Conservation (phyloP, 2,329 filamentous ascomycete species). For the Claviceps fusiformis region DNA sequence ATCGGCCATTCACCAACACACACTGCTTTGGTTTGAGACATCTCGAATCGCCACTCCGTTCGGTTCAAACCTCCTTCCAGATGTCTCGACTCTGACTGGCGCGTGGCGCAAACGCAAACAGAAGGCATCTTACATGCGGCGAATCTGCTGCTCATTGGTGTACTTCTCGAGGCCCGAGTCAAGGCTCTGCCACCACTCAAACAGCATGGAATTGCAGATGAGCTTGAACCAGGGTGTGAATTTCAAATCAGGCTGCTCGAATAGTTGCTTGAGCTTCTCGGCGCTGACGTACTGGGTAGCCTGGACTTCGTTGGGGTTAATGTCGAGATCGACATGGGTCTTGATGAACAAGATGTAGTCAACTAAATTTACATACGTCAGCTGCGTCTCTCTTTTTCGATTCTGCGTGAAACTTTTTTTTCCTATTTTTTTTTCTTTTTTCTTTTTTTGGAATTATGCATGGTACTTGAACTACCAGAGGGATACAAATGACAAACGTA, state of each 20-base stretch:
- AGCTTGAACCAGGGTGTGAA: constrained; percentile 99
- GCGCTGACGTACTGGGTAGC: constrained; percentile 74
- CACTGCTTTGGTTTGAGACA: not conserved
- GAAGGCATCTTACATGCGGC: constrained; percentile 45
- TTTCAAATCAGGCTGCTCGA: constrained; percentile 63
- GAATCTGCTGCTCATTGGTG: constrained; percentile 72
- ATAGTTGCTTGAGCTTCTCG: constrained; percentile 72
- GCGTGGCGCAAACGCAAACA: not conserved
- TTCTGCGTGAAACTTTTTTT: not conserved
- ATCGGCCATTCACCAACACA: not conserved
- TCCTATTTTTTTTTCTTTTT: not conserved
- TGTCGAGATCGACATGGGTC: constrained; percentile 69
- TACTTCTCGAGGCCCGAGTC: constrained; percentile 73
- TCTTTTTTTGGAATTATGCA: not conserved
- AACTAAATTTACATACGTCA: constrained; percentile 36
- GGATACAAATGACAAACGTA: constrained; percentile 31
- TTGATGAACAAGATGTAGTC: constrained; percentile 99
- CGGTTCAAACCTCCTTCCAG: not conserved
- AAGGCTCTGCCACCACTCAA: constrained; percentile 90
- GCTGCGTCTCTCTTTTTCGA: not conserved
- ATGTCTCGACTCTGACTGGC: not conserved
- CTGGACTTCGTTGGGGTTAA: constrained; percentile 79
- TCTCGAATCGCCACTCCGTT: not conserved
- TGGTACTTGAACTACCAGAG: not conserved
- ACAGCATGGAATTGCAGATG: constrained; percentile 94